Evolutionary conservation across 202 grass and related monocot genomes (phyloP).

Genomic region (Zoysia matrella): DNA sequence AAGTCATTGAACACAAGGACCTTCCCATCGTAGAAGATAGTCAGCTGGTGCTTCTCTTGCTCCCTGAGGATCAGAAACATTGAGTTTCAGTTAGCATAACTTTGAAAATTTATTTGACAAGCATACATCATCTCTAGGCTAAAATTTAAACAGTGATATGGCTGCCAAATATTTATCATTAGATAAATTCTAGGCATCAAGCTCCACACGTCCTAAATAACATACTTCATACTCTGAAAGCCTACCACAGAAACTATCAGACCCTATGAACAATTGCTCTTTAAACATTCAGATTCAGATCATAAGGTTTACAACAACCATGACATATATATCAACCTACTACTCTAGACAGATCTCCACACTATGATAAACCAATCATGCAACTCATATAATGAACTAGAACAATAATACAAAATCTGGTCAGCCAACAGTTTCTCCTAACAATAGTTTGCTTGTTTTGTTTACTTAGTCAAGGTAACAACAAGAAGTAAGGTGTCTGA

Average conservation of each 20-base stretch:
- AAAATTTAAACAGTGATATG: neutral
- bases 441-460: neutral
- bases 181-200: neutral
- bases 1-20: too few species aligned
- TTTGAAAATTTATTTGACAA: neutral
- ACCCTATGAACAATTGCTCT: neutral
- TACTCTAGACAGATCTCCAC: neutral
- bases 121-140: neutral
- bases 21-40: constrained; percentile 72
- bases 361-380: neutral
- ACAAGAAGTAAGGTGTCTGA: neutral
- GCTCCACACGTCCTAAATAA: neutral
- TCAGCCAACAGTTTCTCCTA: neutral
- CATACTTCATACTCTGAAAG: neutral
- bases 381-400: constrained; percentile 2
- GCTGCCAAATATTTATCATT: neutral
- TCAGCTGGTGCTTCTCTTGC: constrained; percentile 59
- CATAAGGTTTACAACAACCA: neutral
- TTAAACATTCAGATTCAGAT: neutral
- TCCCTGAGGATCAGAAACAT: constrained; percentile 39
- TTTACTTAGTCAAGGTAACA: too few species aligned
- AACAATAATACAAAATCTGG: neutral
- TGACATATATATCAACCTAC: neutral
- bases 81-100: neutral
- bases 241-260: neutral